Percentiles rank a stretch among this genome's conserved stretches.
Evolutionary conservation across 2,329 filamentous ascomycete genomes (phyloP).

Genomic region (Pseudocercospora eumusae): DNA sequence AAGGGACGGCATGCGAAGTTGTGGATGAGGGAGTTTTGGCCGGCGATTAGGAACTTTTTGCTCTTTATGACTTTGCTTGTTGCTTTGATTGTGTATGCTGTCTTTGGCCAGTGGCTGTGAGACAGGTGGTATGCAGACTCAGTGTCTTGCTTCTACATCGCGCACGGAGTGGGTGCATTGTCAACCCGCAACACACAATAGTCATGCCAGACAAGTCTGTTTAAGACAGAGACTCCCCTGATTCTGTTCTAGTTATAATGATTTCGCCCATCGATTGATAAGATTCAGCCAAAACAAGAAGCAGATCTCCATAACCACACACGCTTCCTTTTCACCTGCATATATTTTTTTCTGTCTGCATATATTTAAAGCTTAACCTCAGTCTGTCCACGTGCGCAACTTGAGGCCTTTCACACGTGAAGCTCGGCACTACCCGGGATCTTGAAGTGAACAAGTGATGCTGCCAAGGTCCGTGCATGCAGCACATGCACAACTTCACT

Average conservation of each 20-base stretch:
- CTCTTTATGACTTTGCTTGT: neutral
- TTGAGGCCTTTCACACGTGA: neutral
- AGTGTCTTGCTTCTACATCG: neutral
- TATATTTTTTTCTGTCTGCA: too few relatives aligned
- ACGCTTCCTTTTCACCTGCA: neutral
- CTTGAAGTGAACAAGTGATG: neutral
- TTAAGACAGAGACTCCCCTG: neutral
- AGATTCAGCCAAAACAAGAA: neutral
- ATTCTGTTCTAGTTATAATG: neutral
- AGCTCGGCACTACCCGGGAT: neutral
- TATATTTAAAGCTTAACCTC: neutral
- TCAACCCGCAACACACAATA: neutral
- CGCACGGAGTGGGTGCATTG: too few relatives aligned
- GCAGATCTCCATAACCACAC: neutral
- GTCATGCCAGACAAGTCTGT: neutral
- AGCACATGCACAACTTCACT: neutral
- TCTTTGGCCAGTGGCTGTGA: neutral
- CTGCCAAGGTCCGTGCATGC: neutral
- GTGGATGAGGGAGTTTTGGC: constrained; percentile 3
- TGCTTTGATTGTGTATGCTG: neutral
- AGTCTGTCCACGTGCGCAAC: too few relatives aligned
- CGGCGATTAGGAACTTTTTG: neutral
- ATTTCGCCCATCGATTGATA: neutral
- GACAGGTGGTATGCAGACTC: neutral
- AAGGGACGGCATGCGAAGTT: constrained; percentile 4